Base-by-base conservation (phyloP, 2,329 filamentous ascomycete genomes). In the Rugonectria rugulosa region DNA sequence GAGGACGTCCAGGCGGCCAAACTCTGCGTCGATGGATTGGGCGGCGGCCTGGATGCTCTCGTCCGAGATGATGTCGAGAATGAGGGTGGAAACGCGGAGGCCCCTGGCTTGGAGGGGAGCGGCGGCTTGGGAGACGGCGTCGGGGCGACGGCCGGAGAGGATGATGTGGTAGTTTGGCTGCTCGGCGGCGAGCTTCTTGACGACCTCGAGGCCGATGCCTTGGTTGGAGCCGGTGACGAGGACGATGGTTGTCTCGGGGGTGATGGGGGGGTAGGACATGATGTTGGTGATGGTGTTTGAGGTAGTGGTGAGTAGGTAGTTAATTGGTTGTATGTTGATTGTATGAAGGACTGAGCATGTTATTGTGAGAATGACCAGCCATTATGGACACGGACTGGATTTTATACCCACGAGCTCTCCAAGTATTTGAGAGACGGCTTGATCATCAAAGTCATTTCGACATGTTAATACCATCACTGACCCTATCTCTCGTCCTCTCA, bases 161-260 rank as follows among this genome's bases (percentile, higher is more conserved):
- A 64, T 56, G 43, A 53, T 20, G 12, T 56, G 50, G 26, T 54
- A 56, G 6, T 57, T 31, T 21, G 51, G 23, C 4, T 62, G 57
- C 32, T 60, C 48, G 15, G 36, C 21, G 10, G 43, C 42, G 9
- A 55, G 37, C 19, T 65, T 53, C 43, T 53, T 62, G 20, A 48
- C 44, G 12, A 46, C 37, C 15, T 61, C 41, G 9, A 64, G 50
- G 11, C 52, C 53, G 10, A 62, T 54, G 6, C 52, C 53, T 41
- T 64, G 57, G 21, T 59, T 64, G 29, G 53, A 38, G 14, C 56
- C 51, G 8, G 51, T 60, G 37, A 59, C 21, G 15, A 58, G 61
- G 17, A 50, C 44, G 14, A 56, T 29, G 20, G 58, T 55, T 15
- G 44, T 60, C 11, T 27, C n/a, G n/a, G n/a, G n/a, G n/a, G n/a